These are phyloP conservation scores for Xylaria sp. DNA, from an alignment of 2,329 filamentous ascomycete genomes.

Conservation along the genomic window DNA sequence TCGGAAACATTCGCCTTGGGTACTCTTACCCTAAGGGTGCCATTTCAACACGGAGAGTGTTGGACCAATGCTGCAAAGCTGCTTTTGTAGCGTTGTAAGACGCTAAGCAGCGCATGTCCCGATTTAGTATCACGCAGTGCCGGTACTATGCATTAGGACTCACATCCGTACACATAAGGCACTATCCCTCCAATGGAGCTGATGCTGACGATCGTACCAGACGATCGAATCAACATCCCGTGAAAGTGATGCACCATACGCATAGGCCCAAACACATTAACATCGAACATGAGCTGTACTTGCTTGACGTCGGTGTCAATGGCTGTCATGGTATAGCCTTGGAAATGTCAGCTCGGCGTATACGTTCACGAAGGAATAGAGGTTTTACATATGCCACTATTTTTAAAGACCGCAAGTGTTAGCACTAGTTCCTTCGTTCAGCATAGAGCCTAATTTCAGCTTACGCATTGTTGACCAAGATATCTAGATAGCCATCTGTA, in stretches of 20 bases:
- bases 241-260: slow-evolving; percentile 37
- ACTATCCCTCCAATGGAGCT: slow-evolving; percentile 36
- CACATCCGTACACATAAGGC: slow-evolving; percentile 34
- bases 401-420: too few species aligned
- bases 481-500: slow-evolving; percentile 12
- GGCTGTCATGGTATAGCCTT: slow-evolving; percentile 37
- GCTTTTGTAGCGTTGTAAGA: slow-evolving; percentile 39
- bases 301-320: slow-evolving; percentile 31
- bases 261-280: slow-evolving; percentile 40
- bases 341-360: too few species aligned
- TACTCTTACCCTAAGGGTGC: background rate
- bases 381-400: too few species aligned
- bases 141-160: too few species aligned
- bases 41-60: background rate
- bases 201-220: slow-evolving; percentile 37
- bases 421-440: too few species aligned
- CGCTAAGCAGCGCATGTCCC: too few species aligned
- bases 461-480: slow-evolving; percentile 27
- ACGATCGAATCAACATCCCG: slow-evolving; percentile 29
- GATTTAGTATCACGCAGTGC: too few species aligned
- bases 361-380: too few species aligned
- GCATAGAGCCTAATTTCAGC: too few species aligned
- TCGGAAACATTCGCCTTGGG: too few species aligned
- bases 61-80: slow-evolving; percentile 22
- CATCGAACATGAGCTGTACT: slow-evolving; percentile 34